phyloP scores from a whole-genome alignment of 2,329 filamentous ascomycete species.

The Aspergillus niger region DNA sequence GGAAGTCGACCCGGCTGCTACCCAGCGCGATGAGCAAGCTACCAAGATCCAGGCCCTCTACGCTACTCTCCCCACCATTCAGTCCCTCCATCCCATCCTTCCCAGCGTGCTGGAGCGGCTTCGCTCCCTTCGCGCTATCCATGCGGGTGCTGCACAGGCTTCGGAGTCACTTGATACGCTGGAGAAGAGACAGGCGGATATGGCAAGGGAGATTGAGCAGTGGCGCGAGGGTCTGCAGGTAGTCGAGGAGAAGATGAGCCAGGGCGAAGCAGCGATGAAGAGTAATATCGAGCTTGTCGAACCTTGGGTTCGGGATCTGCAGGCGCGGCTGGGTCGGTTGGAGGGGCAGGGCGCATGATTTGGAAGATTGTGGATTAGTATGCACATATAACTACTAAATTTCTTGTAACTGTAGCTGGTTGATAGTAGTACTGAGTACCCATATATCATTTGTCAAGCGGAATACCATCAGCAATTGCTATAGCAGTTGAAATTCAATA shows the following conservation, averaged over 20 bases:
- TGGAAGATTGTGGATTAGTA: neutral
- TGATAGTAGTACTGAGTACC: too few relatives aligned
- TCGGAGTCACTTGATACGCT: conserved; percentile 74
- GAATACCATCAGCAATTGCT: too few relatives aligned
- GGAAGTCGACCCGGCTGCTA: conserved; percentile 56
- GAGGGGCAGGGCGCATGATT: conserved; percentile 33
- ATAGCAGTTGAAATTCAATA: too few relatives aligned
- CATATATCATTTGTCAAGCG: too few relatives aligned
- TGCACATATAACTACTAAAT: neutral
- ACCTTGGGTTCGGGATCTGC: conserved; percentile 84
- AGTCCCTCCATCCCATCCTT: conserved; percentile 79
- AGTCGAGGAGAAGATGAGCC: conserved; percentile 72
- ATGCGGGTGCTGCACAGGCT: conserved; percentile 82
- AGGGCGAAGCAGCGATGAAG: conserved; percentile 69
- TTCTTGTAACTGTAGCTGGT: too few relatives aligned
- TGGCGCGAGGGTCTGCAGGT: conserved; percentile 81
- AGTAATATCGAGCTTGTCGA: conserved; percentile 84
- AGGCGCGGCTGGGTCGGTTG: conserved; percentile 70
- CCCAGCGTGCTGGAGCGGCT: conserved; percentile 83
- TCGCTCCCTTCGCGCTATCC: conserved; percentile 78
- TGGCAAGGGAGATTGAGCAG: conserved; percentile 78
- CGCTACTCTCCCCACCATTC: conserved; percentile 82
- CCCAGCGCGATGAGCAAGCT: conserved; percentile 64
- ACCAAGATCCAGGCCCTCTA: conserved; percentile 92
- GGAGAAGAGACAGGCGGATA: conserved; percentile 77